A percentile compares a stretch with the other conserved stretches of the same genome.
Conservation (phyloP, 192 early-diverging fungal genomes). For the Backusella australiensis region DNA sequence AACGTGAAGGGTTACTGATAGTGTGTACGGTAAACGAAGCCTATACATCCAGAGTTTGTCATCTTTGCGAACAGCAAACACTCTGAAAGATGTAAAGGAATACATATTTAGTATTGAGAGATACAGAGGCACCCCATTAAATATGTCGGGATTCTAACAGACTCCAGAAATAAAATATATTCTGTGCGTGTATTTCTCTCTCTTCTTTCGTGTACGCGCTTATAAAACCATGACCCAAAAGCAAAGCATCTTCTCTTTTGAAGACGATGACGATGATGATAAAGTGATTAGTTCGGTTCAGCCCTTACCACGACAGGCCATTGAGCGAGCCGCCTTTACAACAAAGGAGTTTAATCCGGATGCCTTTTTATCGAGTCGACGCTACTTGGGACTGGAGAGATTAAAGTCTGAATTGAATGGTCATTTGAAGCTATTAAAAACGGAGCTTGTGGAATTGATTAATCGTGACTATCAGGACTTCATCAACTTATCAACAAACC, state of each 20-base stretch:
- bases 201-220: not conserved
- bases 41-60: too few species aligned
- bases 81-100: too few species aligned
- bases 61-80: too few species aligned
- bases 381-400: constrained; percentile 64
- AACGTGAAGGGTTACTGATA: too few species aligned
- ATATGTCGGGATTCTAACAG: too few species aligned
- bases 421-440: constrained; percentile 61
- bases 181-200: too few species aligned
- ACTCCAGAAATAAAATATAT: too few species aligned
- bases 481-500: constrained; percentile 74
- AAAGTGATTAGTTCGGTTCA: constrained; percentile 10
- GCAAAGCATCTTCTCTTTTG: constrained; percentile 16
- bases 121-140: too few species aligned
- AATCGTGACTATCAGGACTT: constrained; percentile 81
- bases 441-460: constrained; percentile 74
- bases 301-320: constrained; percentile 28
- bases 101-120: too few species aligned
- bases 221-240: not conserved
- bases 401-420: constrained; percentile 60
- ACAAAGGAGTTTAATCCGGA: constrained; percentile 53
- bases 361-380: constrained; percentile 59
- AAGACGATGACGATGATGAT: constrained; percentile 30
- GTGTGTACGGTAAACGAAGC: too few species aligned
- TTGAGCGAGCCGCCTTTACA: constrained; percentile 30